A percentile compares a stretch with the other conserved stretches of the same genome.
phyloP scores from a whole-genome alignment of 2,329 filamentous ascomycete species.

The Epichloe uncinata region DNA sequence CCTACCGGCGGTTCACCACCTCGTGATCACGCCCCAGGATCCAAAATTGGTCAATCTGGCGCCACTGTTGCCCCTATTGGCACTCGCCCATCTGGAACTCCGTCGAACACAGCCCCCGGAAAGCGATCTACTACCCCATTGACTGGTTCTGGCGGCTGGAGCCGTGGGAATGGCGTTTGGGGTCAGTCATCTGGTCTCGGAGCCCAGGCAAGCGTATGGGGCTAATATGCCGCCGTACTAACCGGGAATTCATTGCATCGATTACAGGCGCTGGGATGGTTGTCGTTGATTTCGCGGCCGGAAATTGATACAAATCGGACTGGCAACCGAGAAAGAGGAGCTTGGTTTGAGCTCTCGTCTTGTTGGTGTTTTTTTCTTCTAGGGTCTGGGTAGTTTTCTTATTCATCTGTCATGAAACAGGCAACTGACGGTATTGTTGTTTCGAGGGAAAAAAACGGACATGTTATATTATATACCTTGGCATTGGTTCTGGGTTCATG shows the following conservation, averaged over 20 bases:
- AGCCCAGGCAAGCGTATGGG: conserved; percentile 89
- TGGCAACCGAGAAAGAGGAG: conserved; percentile 13
- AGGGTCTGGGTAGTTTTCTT: conserved; percentile 3
- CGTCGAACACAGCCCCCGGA: conserved; percentile 35
- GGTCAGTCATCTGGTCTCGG: conserved; percentile 69
- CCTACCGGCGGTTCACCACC: conserved; percentile 67
- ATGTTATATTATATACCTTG: conserved; percentile 12
- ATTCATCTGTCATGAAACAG: conserved; percentile 4
- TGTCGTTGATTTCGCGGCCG: conserved; percentile 4
- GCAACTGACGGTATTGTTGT: conserved; percentile 9
- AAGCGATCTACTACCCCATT: conserved; percentile 84
- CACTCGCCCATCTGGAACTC: conserved; percentile 59
- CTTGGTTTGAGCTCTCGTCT: conserved; percentile 5
- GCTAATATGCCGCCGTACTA: conserved; percentile 32
- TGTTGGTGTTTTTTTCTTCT: conserved; percentile 2
- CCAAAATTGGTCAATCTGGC: conserved; percentile 40
- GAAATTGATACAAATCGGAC: background rate
- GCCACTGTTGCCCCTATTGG: conserved; percentile 81
- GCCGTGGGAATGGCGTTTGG: conserved; percentile 72
- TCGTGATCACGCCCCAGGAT: conserved; percentile 41
- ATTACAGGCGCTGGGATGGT: conserved; percentile 4
- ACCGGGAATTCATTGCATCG: background rate
- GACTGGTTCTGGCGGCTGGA: conserved; percentile 79
- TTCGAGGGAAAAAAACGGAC: conserved; percentile 8
- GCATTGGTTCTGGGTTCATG: conserved; percentile 8